phyloP scores from a whole-genome alignment of 371 early-diverging fungal genomes.

The Dipsacomyces acuminosporus region DNA sequence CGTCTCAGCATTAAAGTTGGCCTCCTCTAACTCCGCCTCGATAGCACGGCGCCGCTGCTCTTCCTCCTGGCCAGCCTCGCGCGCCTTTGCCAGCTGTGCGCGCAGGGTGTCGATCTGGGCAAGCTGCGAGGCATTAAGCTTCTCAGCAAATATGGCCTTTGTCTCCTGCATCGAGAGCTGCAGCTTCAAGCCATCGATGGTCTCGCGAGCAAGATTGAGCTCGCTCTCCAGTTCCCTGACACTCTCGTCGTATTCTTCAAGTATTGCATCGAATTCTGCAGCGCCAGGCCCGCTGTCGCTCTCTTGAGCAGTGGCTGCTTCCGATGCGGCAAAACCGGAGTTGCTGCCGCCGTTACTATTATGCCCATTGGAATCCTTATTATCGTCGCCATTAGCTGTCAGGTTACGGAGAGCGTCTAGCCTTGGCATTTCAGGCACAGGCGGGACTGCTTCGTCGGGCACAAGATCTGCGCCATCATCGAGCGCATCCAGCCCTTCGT shows the following conservation, averaged over 20 bases:
- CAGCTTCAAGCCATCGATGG: slow-evolving; percentile 15
- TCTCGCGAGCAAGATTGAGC: slow-evolving; percentile 19
- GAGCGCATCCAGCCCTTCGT: not conserved
- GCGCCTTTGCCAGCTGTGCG: slow-evolving; percentile 33
- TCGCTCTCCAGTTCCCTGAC: slow-evolving; percentile 33
- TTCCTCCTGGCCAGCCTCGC: slow-evolving; percentile 33
- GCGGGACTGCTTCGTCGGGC: slow-evolving; percentile 3
- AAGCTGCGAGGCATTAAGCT: slow-evolving; percentile 34
- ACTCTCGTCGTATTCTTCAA: slow-evolving; percentile 39
- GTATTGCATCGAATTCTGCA: slow-evolving; percentile 39
- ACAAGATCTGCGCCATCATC: slow-evolving; percentile 2
- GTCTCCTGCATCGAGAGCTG: slow-evolving; percentile 38
- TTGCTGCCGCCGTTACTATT: not conserved
- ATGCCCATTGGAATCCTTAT: too few relatives aligned
- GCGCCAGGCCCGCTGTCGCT: slow-evolving; percentile 19
- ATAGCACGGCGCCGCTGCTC: slow-evolving; percentile 38
- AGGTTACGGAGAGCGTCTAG: slow-evolving; percentile 20
- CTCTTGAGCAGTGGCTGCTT: not conserved
- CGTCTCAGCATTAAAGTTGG: slow-evolving; percentile 34
- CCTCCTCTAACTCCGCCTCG: slow-evolving; percentile 48
- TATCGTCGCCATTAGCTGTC: too few relatives aligned
- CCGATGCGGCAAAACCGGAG: not conserved
- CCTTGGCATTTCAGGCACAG: slow-evolving; percentile 15
- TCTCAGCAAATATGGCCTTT: slow-evolving; percentile 38
- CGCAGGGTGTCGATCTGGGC: slow-evolving; percentile 40